Evolutionary conservation across 2,329 filamentous ascomycete species (phyloP).

Genomic region (Chaetomium globosum): DNA sequence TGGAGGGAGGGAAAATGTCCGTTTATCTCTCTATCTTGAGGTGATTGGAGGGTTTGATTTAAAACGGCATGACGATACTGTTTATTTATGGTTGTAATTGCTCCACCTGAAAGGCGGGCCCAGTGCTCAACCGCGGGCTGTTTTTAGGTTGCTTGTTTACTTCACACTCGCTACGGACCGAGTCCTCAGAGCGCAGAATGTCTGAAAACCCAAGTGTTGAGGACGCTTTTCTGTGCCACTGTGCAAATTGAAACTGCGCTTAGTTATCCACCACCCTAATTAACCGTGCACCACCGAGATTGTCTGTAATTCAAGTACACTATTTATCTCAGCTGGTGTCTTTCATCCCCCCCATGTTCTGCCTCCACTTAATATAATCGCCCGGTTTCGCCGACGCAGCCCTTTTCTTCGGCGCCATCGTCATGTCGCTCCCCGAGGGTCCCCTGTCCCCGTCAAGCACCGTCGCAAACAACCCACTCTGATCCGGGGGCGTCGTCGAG

Average conservation of each 20-base stretch:
- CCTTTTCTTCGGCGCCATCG: background rate
- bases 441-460: background rate
- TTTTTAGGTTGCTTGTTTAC: background rate
- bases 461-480: background rate
- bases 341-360: background rate
- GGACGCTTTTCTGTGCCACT: background rate
- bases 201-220: background rate
- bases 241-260: background rate
- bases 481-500: background rate
- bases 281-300: background rate
- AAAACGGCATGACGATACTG: background rate
- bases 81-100: conserved; percentile 14
- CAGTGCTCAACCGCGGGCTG: conserved; percentile 18
- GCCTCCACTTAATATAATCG: background rate
- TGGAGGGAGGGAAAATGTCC: background rate
- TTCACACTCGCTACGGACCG: background rate
- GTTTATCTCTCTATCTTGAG: background rate
- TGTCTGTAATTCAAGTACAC: background rate
- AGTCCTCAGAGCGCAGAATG: conserved; percentile 2
- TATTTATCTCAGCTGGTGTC: background rate
- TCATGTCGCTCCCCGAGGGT: background rate
- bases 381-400: background rate
- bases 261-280: background rate
- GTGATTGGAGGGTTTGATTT: background rate
- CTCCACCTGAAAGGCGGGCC: background rate